Evolutionary conservation across 1,139 yeast genomes (phyloP).

Genomic region (Candida tetrigidarum): DNA sequence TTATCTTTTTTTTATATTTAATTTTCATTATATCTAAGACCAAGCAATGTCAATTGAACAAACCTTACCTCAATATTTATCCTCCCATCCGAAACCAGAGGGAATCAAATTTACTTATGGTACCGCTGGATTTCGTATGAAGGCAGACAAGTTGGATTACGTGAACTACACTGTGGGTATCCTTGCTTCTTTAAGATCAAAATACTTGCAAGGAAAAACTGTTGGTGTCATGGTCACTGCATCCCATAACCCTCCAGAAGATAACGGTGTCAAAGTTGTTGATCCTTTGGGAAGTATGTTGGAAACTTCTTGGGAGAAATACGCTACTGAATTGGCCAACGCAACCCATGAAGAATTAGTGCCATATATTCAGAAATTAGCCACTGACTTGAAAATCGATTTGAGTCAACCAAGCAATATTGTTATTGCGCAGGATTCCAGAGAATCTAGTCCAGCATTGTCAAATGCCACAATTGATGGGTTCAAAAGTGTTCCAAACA

Average conservation of each 20-base stretch:
- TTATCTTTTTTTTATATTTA: no score
- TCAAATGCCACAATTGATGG: constrained; percentile 71
- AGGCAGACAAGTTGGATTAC: constrained; percentile 72
- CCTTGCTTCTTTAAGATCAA: constrained; percentile 81
- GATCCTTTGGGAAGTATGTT: constrained; percentile 97
- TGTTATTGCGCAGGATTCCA: constrained; percentile 69
- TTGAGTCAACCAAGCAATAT: constrained; percentile 39
- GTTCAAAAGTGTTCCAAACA: constrained; percentile 48
- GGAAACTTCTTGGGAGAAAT: constrained; percentile 79
- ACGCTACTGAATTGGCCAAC: constrained; percentile 84
- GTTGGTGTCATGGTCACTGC: constrained; percentile 97
- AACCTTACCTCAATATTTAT: constrained; percentile 13
- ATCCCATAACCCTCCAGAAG: constrained; percentile 93
- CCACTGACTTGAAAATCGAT: constrained; percentile 43
- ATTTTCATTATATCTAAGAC: not conserved
- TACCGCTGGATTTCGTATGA: constrained; percentile 95
- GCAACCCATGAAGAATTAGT: constrained; percentile 46
- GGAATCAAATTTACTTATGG: constrained; percentile 69
- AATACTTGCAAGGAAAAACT: constrained; percentile 65
- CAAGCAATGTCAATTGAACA: constrained; percentile 18
- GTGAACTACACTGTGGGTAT: constrained; percentile 87
- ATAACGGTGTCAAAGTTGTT: constrained; percentile 94
- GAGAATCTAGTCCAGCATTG: constrained; percentile 78
- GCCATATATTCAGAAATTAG: constrained; percentile 30
- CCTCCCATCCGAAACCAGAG: constrained; percentile 50